These are phyloP conservation scores for Raffaelea albimanens DNA, from an alignment of 2,329 filamentous ascomycete genomes.

Conservation along the genomic window DNA sequence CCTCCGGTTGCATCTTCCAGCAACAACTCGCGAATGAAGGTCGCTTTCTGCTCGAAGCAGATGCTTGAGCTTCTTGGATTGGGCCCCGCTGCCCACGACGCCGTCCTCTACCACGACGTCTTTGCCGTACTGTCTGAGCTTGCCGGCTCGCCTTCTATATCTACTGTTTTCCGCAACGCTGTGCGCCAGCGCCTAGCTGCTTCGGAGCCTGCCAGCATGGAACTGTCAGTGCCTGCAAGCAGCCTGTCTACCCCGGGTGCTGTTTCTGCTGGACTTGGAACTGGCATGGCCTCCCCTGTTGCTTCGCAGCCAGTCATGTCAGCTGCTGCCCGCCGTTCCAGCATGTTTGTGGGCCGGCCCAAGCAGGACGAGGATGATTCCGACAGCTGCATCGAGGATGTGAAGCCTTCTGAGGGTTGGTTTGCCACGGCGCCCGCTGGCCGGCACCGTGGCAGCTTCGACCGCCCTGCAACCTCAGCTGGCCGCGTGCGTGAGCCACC, in stretches of 20 bases:
- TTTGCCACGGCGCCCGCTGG: not conserved
- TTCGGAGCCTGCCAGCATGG: constrained; percentile 13
- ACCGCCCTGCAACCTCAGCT: constrained; percentile 1
- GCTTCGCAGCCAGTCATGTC: not conserved
- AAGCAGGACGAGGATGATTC: not conserved
- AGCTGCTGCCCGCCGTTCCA: constrained; percentile 3
- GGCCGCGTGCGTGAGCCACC: not conserved
- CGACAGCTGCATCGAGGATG: not conserved
- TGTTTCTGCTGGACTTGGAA: constrained; percentile 6
- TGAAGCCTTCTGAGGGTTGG: not conserved
- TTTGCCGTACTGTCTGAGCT: constrained; percentile 45
- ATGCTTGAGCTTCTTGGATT: constrained; percentile 38
- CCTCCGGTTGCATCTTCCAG: constrained; percentile 2
- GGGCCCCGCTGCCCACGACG: constrained; percentile 21
- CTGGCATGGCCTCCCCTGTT: constrained; percentile 7
- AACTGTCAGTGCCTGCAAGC: constrained; percentile 10
- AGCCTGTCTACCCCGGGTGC: constrained; percentile 1
- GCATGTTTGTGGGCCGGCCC: constrained; percentile 3
- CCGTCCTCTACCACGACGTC: constrained; percentile 37
- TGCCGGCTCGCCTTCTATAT: constrained; percentile 30
- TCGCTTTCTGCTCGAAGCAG: constrained; percentile 28
- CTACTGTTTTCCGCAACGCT: constrained; percentile 32
- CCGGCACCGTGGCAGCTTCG: not conserved
- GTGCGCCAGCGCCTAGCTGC: constrained; percentile 28
- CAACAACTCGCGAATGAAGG: constrained; percentile 22